Conservation (phyloP, 2,329 filamentous ascomycete species). For the Aspergillus intermedius region DNA sequence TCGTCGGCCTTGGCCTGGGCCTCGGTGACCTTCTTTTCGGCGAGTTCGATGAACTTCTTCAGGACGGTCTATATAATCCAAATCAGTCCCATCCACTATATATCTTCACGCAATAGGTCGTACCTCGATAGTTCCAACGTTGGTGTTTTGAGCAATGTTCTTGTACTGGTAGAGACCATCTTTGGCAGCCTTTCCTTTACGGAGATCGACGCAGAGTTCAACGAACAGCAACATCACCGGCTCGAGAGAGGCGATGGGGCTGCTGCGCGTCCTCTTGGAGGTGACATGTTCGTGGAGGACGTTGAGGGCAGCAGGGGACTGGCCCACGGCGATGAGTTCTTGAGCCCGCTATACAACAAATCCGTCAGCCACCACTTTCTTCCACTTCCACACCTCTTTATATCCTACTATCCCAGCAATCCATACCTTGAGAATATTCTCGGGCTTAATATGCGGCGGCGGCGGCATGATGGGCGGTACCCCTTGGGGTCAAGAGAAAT, state of each 20-base stretch:
- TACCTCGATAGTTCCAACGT: slow-evolving; percentile 95
- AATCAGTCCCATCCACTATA: neutral
- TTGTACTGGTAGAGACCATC: slow-evolving; percentile 99
- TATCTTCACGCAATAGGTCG: slow-evolving; percentile 1
- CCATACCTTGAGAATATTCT: slow-evolving; percentile 87
- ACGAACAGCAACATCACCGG: slow-evolving; percentile 98
- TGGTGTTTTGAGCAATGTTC: slow-evolving; percentile 98
- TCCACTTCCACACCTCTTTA: neutral
- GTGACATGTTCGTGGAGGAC: slow-evolving; percentile 99
- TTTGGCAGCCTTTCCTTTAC: slow-evolving; percentile 97
- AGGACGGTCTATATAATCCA: slow-evolving; percentile 62
- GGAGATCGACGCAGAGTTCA: slow-evolving; percentile 91
- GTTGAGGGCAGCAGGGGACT: slow-evolving; percentile 83
- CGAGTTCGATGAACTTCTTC: slow-evolving; percentile 96
- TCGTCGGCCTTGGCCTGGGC: slow-evolving; percentile 95
- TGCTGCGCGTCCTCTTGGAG: slow-evolving; percentile 95
- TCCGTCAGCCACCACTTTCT: slow-evolving; percentile 10
- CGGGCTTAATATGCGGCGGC: slow-evolving; percentile 92
- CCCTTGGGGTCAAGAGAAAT: slow-evolving; percentile 19
- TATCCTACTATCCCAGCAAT: neutral
- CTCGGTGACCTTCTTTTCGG: slow-evolving; percentile 90
- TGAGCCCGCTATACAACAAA: slow-evolving; percentile 62
- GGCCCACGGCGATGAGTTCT: slow-evolving; percentile 96
- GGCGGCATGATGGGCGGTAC: slow-evolving; percentile 67
- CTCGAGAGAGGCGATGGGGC: slow-evolving; percentile 90